These are phyloP conservation scores for Vitis cinerea DNA, from an alignment of 164 flowering plant genomes.

Conservation along the genomic window DNA sequence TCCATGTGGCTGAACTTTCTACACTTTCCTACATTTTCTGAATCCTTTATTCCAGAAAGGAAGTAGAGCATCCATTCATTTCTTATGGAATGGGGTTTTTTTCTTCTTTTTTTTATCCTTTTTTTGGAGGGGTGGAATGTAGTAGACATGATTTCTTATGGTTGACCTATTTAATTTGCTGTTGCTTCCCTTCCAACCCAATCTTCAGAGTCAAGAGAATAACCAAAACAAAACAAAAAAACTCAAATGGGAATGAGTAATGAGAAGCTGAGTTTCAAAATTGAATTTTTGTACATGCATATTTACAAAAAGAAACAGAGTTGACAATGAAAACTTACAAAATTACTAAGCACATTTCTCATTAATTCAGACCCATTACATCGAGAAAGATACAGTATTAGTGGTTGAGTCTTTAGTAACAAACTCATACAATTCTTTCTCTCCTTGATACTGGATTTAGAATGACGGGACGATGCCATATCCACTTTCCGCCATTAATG, in stretches of 20 bases:
- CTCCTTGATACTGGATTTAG: conserved; percentile 19
- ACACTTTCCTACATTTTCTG: not conserved
- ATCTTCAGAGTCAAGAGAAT: not conserved
- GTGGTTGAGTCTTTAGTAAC: not conserved
- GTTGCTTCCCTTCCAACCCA: not conserved
- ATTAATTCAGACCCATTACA: not conserved
- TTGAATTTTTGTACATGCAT: not conserved
- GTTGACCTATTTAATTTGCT: not conserved
- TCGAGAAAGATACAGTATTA: not conserved
- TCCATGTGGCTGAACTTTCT: not conserved
- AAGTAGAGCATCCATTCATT: too few relatives aligned
- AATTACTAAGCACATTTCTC: not conserved
- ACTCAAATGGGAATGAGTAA: not conserved
- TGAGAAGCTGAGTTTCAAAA: too few relatives aligned
- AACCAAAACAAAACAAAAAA: not conserved
- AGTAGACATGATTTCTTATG: not conserved
- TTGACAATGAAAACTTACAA: not conserved
- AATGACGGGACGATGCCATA: conserved; percentile 80
- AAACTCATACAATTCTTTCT: conserved; percentile 1
- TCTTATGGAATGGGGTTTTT: too few relatives aligned
- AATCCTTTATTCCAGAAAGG: not conserved
- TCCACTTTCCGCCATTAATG: conserved; percentile 48
- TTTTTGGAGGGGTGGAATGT: not conserved
- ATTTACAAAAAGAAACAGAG: not conserved
- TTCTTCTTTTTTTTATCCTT: not conserved